Evolutionary conservation across 2,329 filamentous ascomycete genomes (phyloP).

Genomic region (Aphanocladium album): DNA sequence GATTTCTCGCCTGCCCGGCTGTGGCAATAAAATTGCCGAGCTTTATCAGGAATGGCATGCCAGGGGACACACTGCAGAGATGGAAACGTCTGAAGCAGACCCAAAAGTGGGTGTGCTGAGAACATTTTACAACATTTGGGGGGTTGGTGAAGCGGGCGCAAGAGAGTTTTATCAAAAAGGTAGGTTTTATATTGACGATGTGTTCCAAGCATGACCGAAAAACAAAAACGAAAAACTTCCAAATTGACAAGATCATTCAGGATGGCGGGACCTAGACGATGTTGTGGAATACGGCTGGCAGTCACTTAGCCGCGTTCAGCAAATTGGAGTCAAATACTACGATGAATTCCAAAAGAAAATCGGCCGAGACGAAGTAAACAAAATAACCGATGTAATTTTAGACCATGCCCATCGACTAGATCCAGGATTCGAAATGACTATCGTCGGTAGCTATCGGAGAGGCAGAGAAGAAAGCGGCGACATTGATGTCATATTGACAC

Average conservation of each 20-base stretch:
- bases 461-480: constrained; percentile 72
- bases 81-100: constrained; percentile 59
- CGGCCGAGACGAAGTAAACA: constrained; percentile 65
- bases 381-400: constrained; percentile 60
- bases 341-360: constrained; percentile 75
- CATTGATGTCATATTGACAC: constrained; percentile 79
- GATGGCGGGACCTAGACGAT: constrained; percentile 83
- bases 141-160: constrained; percentile 79
- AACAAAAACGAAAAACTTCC: neutral
- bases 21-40: constrained; percentile 70
- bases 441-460: constrained; percentile 78
- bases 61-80: constrained; percentile 57
- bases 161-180: constrained; percentile 71
- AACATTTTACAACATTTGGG: constrained; percentile 82
- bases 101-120: constrained; percentile 59
- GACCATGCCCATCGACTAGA: constrained; percentile 61
- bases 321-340: constrained; percentile 92
- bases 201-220: too few species aligned
- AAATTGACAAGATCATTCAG: constrained; percentile 18
- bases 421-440: constrained; percentile 48
- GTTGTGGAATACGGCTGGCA: constrained; percentile 79
- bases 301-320: constrained; percentile 70
- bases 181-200: constrained; percentile 12
- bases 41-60: constrained; percentile 71
- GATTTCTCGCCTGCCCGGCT: constrained; percentile 64